Evolutionary conservation across 306 rosid species (phyloP), one percentile per base, ranked within the genome.

Genomic region (Alnus rubra): DNA sequence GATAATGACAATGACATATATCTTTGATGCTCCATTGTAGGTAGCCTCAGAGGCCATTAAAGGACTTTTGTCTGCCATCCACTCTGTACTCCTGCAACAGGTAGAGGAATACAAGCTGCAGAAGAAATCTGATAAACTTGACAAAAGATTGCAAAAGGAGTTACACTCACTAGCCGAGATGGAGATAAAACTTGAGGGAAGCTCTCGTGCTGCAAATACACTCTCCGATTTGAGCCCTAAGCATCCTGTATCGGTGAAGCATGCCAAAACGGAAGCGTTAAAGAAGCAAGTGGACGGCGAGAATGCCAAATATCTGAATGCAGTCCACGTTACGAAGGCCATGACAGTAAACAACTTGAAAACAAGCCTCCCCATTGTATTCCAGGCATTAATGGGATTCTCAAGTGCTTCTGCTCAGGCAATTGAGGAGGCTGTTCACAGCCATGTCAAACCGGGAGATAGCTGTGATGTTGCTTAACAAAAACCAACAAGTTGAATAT

Each of bases 11-110:
- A 2, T 37, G 39, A 37, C 3, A 2, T 37, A 37, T 56, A 30
- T 35, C 16, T 33, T 51, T 76, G 63, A 42, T 79, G 19, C 51
- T 78, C 19, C 81, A 74, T 28, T 83, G 39, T 75, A 96, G 99
- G 94, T 75, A 76, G 79, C 86, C 18, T 84, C 93, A 4, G 96
- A 89, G 33, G 94, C 97, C 76, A 89, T 96, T 65, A 89, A 91
- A 81, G 76, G 74, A 89, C 79, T 96, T 49, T 67, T 84, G 76
- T 63, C 79, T 53, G 89, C 93, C 62, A 82, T 93, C 73, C 87
- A 33, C 69, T 52, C 76, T 6, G 85, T 96, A 72, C 79, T 76
- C 74, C 52, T 59, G n/a, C 94, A 83, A 81, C 97, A 93, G 82
- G 86, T 48, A 52, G 91, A 84, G 78, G 98, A 91, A 84, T 87